Evolutionary conservation across 2,329 filamentous ascomycete genomes (phyloP), one percentile per base, ranked within the genome.

Genomic region (Aspergillus persii): DNA sequence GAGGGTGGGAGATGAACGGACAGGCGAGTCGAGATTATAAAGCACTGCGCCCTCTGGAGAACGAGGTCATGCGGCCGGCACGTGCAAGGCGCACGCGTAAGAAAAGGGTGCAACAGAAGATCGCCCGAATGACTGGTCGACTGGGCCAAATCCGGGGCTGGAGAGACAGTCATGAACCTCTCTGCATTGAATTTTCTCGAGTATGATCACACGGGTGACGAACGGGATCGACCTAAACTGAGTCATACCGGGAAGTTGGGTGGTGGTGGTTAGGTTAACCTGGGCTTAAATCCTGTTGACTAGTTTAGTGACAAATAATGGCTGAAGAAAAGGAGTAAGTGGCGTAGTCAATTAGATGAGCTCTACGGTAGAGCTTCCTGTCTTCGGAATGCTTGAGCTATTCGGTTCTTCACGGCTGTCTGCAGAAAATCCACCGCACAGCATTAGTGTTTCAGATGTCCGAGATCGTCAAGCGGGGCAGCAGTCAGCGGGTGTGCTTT

Each of bases 71-170:
- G 54, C 54, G 61, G 54, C 30, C 58, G 8, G 50, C 62, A 67
- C 62, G 62, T 63, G 65, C 60, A 51, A 46, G 62, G 57, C 36
- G 63, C 66, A 67, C 65, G 65, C 63, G 66, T 58, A 29, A 49
- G 11, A 30, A 48, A 41, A 41, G 36, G 18, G 57, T 48, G 58
- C 11, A 36, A 55, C n/a, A 36, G 53, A 63, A 51, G 54, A 53
- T 61, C 58, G 54, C 57, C 62, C 62, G 61, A 63, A 26, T 58
- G 54, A 62, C 52, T 46, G 36, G 9, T 41, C 48, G 31, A 33
- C 23, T 36, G 47, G 27, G 46, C 44, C 23, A 29, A 33, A 41
- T 39, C 47, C 23, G 23, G 33, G 23, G 47, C 33, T 50, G 26
- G 49, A 56, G 57, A 11, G 4, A 47, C 11, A 48, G 51, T 55